phyloP scores from a whole-genome alignment of 371 early-diverging fungal genomes.

The Mucor sp. region DNA sequence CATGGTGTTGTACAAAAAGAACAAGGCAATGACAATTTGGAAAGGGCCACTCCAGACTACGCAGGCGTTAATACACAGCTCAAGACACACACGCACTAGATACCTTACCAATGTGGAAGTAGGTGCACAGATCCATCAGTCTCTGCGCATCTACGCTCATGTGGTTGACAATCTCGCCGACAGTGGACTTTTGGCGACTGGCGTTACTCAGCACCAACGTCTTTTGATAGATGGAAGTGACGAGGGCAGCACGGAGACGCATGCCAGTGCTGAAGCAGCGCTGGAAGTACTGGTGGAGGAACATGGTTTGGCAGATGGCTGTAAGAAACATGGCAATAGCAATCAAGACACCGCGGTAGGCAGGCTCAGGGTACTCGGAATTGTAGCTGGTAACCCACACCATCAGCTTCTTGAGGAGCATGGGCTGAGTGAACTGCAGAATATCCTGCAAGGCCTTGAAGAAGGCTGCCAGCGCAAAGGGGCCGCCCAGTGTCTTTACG shows the following conservation, averaged over 20 bases:
- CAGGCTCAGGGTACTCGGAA: slow-evolving; percentile 53
- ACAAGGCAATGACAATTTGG: slow-evolving; percentile 82
- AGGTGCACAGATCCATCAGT: slow-evolving; percentile 69
- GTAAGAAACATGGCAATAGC: slow-evolving; percentile 78
- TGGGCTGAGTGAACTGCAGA: slow-evolving; percentile 86
- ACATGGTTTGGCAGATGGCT: slow-evolving; percentile 81
- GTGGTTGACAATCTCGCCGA: slow-evolving; percentile 87
- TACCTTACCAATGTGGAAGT: slow-evolving; percentile 68
- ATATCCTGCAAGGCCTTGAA: slow-evolving; percentile 84
- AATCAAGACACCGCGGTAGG: slow-evolving; percentile 66
- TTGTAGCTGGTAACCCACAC: slow-evolving; percentile 67
- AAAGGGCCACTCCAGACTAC: slow-evolving; percentile 91
- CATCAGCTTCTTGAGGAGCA: slow-evolving; percentile 74
- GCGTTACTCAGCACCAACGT: slow-evolving; percentile 78
- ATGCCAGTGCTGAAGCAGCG: slow-evolving; percentile 76
- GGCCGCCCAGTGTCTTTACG: slow-evolving; percentile 64
- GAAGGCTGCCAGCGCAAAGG: slow-evolving; percentile 71
- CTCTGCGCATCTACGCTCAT: slow-evolving; percentile 92
- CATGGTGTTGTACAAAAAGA: slow-evolving; percentile 81
- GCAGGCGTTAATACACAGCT: neutral
- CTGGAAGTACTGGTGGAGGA: slow-evolving; percentile 93
- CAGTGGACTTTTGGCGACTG: slow-evolving; percentile 81
- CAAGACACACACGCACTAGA: neutral
- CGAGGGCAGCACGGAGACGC: slow-evolving; percentile 81
- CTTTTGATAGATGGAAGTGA: slow-evolving; percentile 90